Evolutionary conservation across 176 grass and related monocot genomes (phyloP), one percentile per base, ranked within the genome.

Genomic region (Bonia amplexicaulis): DNA sequence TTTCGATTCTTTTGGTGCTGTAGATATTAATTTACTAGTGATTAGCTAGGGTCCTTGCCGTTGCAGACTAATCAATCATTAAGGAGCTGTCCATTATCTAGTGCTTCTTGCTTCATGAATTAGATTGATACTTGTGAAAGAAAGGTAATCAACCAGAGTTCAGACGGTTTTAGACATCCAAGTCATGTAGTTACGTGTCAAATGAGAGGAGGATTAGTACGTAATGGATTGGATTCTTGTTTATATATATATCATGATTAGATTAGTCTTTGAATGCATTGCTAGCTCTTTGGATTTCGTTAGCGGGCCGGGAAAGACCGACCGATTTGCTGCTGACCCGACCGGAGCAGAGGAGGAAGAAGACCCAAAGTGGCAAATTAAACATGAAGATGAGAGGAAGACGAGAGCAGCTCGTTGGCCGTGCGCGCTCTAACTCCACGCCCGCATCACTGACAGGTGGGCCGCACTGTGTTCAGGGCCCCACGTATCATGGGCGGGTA

Each of bases 391-490:
- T 0, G 39, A 40, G 4, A 6, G 6, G 3, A 6, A 41, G 40
- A 40, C 39, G 39, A 7, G 5, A 7, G 39, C 39, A 7, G 7
- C n/a, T n/a, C n/a, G n/a, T 31, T 31, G 29, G 29, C 29, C 29
- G 29, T 31, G 29, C 29, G 29, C 29, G 29, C 29, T 31, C 29
- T 31, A 37, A 37, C 35, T 37, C 35, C 44, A 46, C 44, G 2
- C 44, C 44, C 44, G 2, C 2, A 46, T 3, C 44, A 52, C 58
- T 66, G 71, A 42, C 68, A 57, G 6, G 4, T 8, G 31, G 80
- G 14, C 4, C 2, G 0, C 0, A 0, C 5, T 2, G 1, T 8
- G 3, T 13, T 0, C 1, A 7, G 9, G 1, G 52, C 0, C 41
- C 79, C 40, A 9, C 20, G 0, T 1, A 13, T 6, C 86, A 87